Base-by-base conservation (phyloP, 2,329 filamentous ascomycete species). In the Exophiala aquamarina region DNA sequence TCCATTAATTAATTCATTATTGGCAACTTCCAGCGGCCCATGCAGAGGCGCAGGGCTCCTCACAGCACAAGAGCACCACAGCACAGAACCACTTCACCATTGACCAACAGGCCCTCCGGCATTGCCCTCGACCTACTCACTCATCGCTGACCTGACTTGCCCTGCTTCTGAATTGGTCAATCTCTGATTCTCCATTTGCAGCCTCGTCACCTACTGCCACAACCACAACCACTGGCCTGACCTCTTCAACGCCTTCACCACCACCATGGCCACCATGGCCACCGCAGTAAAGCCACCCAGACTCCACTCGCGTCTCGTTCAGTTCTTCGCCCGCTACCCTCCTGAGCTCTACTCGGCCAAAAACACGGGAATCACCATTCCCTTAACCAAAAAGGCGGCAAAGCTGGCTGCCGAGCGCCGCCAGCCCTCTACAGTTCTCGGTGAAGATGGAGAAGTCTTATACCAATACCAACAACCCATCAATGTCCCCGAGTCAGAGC, bases 321-420 rank as follows among this genome's bases (percentile, higher is more conserved):
- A 83, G 62, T 96, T 98, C 79, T 87, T 98, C 70, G 86, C 86
- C 47, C 86, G 87, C 57, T 96, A 92, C 68, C 93, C 93, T 33
- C 90, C 92, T 38, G 78, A 63, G 64, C 65, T 60, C 60, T 80
- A 67, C 61, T 74, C 66, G 41, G 63, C 67, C 19, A 51, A 55
- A 46, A 56, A 66, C 57, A 63, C 65, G 18, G 51, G 52, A 42
- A 36, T 49, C 29, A 49, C 35, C 44, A 61, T 56, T 54, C 53
- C 50, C 19, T 17, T 56, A n/a, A 54, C 50, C 15, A 57, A 52
- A 46, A 47, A 55, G 18, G 49, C 49, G 3, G 49, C 35, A 37
- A 37, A 37, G 35, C 35, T 37, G 7, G 35, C 35, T 17, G 35
- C 35, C 7, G 17, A 18, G 20, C 8, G 8, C 19, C 35, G 35